Conservation (phyloP, 495 filamentous ascomycete species). For the Mytilinidion resinicola region DNA sequence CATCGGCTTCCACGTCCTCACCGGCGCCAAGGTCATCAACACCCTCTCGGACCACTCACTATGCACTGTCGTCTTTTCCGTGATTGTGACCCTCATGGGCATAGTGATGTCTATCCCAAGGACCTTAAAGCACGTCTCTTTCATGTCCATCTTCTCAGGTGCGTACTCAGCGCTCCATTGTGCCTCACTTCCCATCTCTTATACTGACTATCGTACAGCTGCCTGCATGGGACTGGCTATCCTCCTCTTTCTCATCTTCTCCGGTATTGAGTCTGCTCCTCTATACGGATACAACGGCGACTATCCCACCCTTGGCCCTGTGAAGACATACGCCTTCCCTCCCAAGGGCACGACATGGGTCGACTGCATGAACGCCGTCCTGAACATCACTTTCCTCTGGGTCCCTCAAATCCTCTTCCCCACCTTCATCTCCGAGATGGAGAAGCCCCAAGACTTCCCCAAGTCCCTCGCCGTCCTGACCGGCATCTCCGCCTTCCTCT, state of each 20-base stretch:
- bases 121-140: conserved; percentile 41
- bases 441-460: conserved; percentile 46
- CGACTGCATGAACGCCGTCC: conserved; percentile 47
- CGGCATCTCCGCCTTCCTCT: conserved; percentile 42
- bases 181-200: neutral
- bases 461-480: conserved; percentile 41
- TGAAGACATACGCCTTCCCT: conserved; percentile 44
- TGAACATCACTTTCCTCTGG: conserved; percentile 52
- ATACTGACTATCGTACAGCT: conserved; percentile 16
- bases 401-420: conserved; percentile 60
- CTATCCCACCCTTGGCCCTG: conserved; percentile 38
- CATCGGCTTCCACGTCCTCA: conserved; percentile 40
- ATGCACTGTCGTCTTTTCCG: conserved; percentile 37
- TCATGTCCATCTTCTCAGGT: conserved; percentile 45
- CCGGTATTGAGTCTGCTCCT: conserved; percentile 40
- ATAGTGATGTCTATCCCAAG: conserved; percentile 41
- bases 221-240: conserved; percentile 43
- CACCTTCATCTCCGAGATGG: conserved; percentile 55
- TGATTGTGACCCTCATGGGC: conserved; percentile 36
- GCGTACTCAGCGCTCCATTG: conserved; percentile 3
- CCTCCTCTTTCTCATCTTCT: conserved; percentile 44
- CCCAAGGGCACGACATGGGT: conserved; percentile 43
- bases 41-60: conserved; percentile 37
- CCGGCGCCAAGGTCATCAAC: conserved; percentile 38
- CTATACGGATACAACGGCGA: conserved; percentile 32